phyloP scores from a whole-genome alignment of 1,284 basidiomycete species.

The Sporisorium sorghi region DNA sequence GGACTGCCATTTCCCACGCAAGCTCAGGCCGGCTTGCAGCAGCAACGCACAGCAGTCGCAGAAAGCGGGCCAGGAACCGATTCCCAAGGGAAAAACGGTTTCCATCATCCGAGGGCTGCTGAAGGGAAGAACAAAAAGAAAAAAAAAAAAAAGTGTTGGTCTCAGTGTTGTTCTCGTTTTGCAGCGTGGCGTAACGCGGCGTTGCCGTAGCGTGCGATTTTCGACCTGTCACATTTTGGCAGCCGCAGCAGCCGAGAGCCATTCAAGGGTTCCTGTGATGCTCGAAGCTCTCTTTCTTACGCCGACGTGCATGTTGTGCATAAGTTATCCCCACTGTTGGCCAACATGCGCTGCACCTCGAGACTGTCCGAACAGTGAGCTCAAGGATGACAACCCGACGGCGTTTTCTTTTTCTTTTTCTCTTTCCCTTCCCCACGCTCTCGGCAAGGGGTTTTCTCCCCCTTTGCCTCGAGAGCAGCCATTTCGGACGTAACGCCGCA shows the following conservation, averaged over 20 bases:
- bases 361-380: background rate
- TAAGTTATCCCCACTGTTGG: background rate
- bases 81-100: background rate
- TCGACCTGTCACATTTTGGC: constrained; percentile 14
- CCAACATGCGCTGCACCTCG: constrained; percentile 1
- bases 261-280: background rate
- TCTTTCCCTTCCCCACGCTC: constrained; percentile 17
- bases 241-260: background rate
- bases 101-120: too few species aligned
- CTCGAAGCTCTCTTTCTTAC: constrained; percentile 10
- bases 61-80: background rate
- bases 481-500: background rate
- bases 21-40: background rate
- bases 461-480: constrained; percentile 12
- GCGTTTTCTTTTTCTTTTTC: background rate
- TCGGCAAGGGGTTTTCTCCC: constrained; percentile 29
- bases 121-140: background rate
- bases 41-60: background rate
- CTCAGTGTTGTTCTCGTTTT: constrained; percentile 37
- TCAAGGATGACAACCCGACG: background rate
- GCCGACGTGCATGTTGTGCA: constrained; percentile 34
- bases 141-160: constrained; percentile 18
- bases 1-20: background rate
- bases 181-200: too few species aligned
- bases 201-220: background rate